Evolutionary conservation across 306 rosid species (phyloP).

Genomic region (Cicer judaicum): DNA sequence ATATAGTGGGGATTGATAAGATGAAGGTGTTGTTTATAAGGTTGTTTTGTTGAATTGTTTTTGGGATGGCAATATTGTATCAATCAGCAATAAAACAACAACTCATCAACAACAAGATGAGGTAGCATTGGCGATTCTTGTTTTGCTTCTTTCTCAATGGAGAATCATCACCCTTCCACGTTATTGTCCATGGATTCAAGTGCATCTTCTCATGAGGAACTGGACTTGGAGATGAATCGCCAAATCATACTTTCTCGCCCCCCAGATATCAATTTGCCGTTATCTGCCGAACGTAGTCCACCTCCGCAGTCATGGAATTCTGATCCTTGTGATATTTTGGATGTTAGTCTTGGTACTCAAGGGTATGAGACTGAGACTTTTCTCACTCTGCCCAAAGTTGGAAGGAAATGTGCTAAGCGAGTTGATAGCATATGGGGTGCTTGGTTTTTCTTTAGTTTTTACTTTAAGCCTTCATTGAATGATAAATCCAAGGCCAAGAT

Average conservation of each 20-base stretch:
- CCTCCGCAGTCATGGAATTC: constrained; percentile 74
- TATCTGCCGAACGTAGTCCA: constrained; percentile 83
- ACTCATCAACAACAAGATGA: constrained; percentile 53
- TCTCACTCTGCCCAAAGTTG: constrained; percentile 67
- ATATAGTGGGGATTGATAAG: constrained; percentile 93
- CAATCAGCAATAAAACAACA: constrained; percentile 54
- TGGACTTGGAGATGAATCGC: constrained; percentile 85
- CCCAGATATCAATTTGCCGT: constrained; percentile 81
- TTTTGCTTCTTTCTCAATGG: constrained; percentile 76
- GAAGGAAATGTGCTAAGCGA: constrained; percentile 79
- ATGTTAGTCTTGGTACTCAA: constrained; percentile 83
- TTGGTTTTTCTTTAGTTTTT: constrained; percentile 93
- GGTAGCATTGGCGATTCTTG: constrained; percentile 78
- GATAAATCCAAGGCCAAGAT: constrained; percentile 86
- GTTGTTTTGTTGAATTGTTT: constrained; percentile 66
- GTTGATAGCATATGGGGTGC: constrained; percentile 96
- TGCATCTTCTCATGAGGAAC: constrained; percentile 88
- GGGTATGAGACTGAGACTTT: constrained; percentile 77
- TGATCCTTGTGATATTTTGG: constrained; percentile 76
- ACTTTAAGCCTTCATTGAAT: constrained; percentile 78
- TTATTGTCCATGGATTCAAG: constrained; percentile 93
- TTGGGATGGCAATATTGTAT: constrained; percentile 63
- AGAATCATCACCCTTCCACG: constrained; percentile 90
- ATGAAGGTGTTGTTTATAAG: constrained; percentile 66
- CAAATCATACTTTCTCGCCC: constrained; percentile 80